Evolutionary conservation across 2,329 filamentous ascomycete genomes (phyloP).

Genomic region (Pseudogymnoascus sp.): DNA sequence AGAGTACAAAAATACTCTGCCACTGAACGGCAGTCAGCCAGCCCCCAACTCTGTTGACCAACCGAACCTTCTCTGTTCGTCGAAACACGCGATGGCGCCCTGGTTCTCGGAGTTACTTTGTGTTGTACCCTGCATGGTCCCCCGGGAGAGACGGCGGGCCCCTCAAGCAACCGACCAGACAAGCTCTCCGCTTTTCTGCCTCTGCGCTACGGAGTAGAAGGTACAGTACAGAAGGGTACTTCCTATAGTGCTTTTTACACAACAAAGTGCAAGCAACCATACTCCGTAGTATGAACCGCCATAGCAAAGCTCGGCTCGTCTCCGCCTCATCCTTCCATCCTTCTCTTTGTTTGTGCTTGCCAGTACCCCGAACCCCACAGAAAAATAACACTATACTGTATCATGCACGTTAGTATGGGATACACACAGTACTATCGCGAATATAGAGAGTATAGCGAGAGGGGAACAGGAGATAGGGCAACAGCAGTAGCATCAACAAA

Average conservation of each 20-base stretch:
- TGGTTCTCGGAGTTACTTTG: constrained; percentile 1
- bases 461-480: background rate
- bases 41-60: background rate
- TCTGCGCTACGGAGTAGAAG: background rate
- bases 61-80: background rate
- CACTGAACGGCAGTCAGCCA: background rate
- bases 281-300: no score
- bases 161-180: background rate
- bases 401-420: background rate
- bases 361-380: background rate
- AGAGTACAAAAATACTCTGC: background rate
- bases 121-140: constrained; percentile 1
- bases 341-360: background rate
- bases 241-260: background rate
- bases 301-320: background rate
- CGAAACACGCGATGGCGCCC: background rate
- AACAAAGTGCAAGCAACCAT: no score
- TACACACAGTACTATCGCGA: background rate
- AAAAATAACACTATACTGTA: background rate
- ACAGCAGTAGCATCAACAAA: no score
- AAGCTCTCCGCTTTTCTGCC: constrained; percentile 6
- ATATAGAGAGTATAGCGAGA: background rate
- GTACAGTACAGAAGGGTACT: constrained; percentile 2
- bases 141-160: background rate
- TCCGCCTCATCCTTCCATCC: background rate